phyloP scores from a whole-genome alignment of 345 rosid genomes.

The Brassica nigra region DNA sequence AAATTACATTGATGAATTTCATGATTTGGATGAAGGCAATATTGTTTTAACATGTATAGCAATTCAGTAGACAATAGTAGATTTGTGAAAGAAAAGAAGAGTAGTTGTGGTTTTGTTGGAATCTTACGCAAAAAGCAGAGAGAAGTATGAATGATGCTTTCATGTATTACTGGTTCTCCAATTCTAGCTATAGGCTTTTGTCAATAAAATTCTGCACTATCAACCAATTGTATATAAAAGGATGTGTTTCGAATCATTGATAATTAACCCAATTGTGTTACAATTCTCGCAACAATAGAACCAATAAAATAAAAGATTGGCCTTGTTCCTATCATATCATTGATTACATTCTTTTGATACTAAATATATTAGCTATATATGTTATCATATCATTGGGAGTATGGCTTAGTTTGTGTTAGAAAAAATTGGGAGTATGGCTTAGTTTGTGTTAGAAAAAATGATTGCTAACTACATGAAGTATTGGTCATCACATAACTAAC shows the following conservation, averaged over 20 bases:
- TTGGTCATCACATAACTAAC: too few relatives aligned
- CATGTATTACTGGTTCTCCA: not conserved
- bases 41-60: not conserved
- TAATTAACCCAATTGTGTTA: not conserved
- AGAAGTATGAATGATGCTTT: not conserved
- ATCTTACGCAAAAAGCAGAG: too few relatives aligned
- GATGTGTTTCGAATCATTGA: not conserved
- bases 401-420: not conserved
- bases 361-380: not conserved
- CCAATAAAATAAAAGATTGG: not conserved
- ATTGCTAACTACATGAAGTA: too few relatives aligned
- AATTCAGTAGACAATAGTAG: not conserved
- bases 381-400: too few relatives aligned
- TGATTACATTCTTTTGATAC: not conserved
- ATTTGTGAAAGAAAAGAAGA: not conserved
- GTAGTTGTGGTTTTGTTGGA: not conserved
- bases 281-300: not conserved
- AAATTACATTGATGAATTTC: not conserved
- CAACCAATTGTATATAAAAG: not conserved
- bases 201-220: not conserved
- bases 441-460: not conserved
- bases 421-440: not conserved
- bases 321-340: not conserved
- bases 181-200: not conserved
- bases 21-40: not conserved